Evolutionary conservation across 306 rosid genomes (phyloP), one percentile per base, ranked within the genome.

Genomic region (Adenanthera pavonina): DNA sequence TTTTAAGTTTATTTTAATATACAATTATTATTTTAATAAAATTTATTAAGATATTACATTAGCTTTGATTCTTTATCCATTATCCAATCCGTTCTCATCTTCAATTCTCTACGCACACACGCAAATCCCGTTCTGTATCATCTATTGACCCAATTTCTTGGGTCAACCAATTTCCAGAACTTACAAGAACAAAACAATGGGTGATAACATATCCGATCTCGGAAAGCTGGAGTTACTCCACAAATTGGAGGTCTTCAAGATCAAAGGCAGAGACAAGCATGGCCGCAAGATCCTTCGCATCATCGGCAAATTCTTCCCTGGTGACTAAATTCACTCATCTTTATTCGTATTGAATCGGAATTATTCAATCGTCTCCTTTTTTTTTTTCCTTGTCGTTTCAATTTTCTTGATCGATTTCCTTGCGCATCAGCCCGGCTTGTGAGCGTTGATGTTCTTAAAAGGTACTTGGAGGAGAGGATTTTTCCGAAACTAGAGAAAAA

Each of bases 181-280:
- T 8, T 12, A 19, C 35, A 57, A 8, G 64, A 20, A 57, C 64
- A 57, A 25, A 8, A 34, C 5, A 47, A 91, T 91, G 92, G 60
- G 59, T 17, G 2, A 61, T 11, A 78, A 77, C n/a, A 77, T 85
- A 8, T 87, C 94, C 25, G 84, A 86, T 48, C 44, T 87, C 44
- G 94, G 89, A 16, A 93, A 85, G 48, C 87, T 79, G 33, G 84
- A 85, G 7, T 84, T 95, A 65, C 81, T 94, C 10, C 90, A 92
- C 0, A 91, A 86, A 69, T 86, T 86, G 34, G 82, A 90, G 41
- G 84, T 91, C 53, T 93, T 95, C 93, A 87, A 87, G 86, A 85
- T 95, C 94, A 87, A 86, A 75, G 99, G 99, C 75, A 80, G 81
- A 44, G 97, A 95, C 69, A 95, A 91, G 8, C 99, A 87, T 3